Evolutionary conservation across 805 yeast genomes (phyloP).

Genomic region (Starmerella khaoyaiensis): DNA sequence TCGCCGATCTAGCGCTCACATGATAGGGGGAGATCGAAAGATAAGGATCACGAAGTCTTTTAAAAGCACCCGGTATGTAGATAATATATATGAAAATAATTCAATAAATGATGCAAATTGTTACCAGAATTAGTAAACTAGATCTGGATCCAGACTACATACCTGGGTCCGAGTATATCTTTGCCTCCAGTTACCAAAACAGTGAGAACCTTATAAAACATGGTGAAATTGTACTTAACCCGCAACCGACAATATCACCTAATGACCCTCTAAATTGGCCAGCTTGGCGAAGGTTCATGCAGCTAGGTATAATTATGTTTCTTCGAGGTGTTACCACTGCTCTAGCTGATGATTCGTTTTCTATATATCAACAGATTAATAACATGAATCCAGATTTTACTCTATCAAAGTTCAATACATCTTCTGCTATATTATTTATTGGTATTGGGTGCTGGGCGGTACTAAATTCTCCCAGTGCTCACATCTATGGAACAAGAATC

Average conservation of each 20-base stretch:
- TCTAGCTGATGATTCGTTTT: slow-evolving; percentile 57
- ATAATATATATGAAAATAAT: no score
- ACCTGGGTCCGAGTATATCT: slow-evolving; percentile 20
- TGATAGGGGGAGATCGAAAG: no score
- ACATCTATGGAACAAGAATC: slow-evolving; percentile 54
- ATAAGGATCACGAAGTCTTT: no score
- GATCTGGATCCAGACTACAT: slow-evolving; percentile 9
- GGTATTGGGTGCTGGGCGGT: slow-evolving; percentile 55
- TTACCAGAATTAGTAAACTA: background rate
- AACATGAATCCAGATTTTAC: slow-evolving; percentile 44
- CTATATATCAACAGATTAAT: slow-evolving; percentile 51
- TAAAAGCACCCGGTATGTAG: no score
- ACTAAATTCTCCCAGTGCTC: slow-evolving; percentile 53
- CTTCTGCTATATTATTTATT: slow-evolving; percentile 62
- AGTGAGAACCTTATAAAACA: slow-evolving; percentile 17
- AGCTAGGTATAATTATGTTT: slow-evolving; percentile 28
- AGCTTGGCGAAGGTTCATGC: slow-evolving; percentile 34
- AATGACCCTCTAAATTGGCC: slow-evolving; percentile 60
- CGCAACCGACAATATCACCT: slow-evolving; percentile 53
- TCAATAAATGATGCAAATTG: no score
- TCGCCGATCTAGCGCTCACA: no score
- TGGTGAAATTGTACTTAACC: slow-evolving; percentile 40
- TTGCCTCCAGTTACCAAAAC: slow-evolving; percentile 30
- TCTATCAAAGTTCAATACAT: slow-evolving; percentile 57
- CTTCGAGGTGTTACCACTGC: slow-evolving; percentile 37